phyloP scores from a whole-genome alignment of 2,329 filamentous ascomycete species.

The Pseudocercospora crystallina region DNA sequence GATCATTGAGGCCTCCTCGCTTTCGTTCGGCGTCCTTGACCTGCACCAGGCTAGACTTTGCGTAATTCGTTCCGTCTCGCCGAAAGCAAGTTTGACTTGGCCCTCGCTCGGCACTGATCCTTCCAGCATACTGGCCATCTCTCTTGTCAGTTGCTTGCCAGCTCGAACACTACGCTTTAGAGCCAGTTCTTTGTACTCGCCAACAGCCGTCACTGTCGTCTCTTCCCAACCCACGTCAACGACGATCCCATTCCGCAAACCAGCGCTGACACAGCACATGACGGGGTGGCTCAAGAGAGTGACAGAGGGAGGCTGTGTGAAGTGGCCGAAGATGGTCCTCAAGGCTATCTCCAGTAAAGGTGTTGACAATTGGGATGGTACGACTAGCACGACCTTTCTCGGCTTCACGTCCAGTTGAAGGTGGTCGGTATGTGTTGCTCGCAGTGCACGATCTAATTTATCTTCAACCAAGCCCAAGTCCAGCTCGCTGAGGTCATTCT shows the following conservation, averaged over 20 bases:
- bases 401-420: slow-evolving; percentile 67
- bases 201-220: slow-evolving; percentile 80
- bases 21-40: slow-evolving; percentile 30
- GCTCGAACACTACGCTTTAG: slow-evolving; percentile 70
- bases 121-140: slow-evolving; percentile 65
- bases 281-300: slow-evolving; percentile 77
- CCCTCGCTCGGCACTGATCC: slow-evolving; percentile 49
- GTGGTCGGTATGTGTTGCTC: slow-evolving; percentile 79
- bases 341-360: slow-evolving; percentile 74
- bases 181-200: slow-evolving; percentile 82
- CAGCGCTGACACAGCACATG: slow-evolving; percentile 73
- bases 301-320: slow-evolving; percentile 75
- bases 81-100: slow-evolving; percentile 56
- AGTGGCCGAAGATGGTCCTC: slow-evolving; percentile 76
- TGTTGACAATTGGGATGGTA: slow-evolving; percentile 76
- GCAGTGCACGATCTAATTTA: slow-evolving; percentile 77
- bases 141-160: slow-evolving; percentile 68
- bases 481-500: slow-evolving; percentile 67
- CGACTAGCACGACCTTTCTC: slow-evolving; percentile 69
- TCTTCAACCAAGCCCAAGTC: slow-evolving; percentile 82
- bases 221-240: slow-evolving; percentile 93
- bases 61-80: slow-evolving; percentile 78
- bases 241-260: slow-evolving; percentile 79
- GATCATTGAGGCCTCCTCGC: slow-evolving; percentile 11
- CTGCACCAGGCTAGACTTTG: slow-evolving; percentile 76